These are phyloP conservation scores for Carex myosuroides DNA, from an alignment of 176 grass and related monocot genomes.

Conservation along the genomic window DNA sequence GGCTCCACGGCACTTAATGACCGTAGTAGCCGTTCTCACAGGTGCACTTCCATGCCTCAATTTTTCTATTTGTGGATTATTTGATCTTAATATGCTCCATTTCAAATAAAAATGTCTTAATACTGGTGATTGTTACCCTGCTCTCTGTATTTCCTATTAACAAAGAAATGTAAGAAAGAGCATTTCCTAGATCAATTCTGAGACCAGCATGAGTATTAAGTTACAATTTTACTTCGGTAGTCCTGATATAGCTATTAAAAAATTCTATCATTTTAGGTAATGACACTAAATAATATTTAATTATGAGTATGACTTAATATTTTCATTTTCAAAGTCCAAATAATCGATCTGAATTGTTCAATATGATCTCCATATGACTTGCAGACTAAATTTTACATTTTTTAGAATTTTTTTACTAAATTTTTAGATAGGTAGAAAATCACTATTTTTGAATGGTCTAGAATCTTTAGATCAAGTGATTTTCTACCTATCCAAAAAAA, in stretches of 20 bases:
- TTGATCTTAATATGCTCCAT: neutral
- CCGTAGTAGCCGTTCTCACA: constrained; percentile 96
- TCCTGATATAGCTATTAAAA: neutral
- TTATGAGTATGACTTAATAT: neutral
- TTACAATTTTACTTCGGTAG: neutral
- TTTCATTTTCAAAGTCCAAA: too few relatives aligned
- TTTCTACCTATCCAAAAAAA: too few relatives aligned
- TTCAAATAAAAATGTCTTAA: neutral
- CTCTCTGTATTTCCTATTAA: neutral
- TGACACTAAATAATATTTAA: neutral
- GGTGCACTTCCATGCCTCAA: constrained; percentile 31
- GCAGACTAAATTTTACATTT: too few relatives aligned
- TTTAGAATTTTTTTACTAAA: too few relatives aligned
- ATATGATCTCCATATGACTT: too few relatives aligned
- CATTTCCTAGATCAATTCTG: neutral
- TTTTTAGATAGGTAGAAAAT: too few relatives aligned
- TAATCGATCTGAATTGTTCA: too few relatives aligned
- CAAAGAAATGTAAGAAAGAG: neutral
- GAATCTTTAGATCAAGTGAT: too few relatives aligned
- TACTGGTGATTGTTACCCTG: neutral
- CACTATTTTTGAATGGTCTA: too few relatives aligned
- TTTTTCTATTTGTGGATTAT: neutral
- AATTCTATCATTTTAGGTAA: neutral
- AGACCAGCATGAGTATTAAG: neutral
- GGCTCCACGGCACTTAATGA: constrained; percentile 95